A percentile compares a stretch with the other conserved stretches of the same genome.
These are phyloP conservation scores for Eucalyptus regnans DNA, from an alignment of 345 rosid species.

Conservation along the genomic window DNA sequence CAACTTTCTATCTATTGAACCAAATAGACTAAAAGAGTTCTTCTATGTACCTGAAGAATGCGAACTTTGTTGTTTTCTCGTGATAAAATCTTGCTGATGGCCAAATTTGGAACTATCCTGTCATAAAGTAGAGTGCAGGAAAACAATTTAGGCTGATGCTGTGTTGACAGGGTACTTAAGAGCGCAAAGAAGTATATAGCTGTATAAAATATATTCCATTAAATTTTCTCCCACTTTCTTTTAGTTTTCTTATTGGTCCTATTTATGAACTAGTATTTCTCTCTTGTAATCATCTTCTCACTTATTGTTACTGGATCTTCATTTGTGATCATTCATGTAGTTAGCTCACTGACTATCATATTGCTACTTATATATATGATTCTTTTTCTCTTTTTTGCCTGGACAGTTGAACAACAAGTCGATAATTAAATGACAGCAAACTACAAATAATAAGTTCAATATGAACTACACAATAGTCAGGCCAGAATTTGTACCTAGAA, in stretches of 20 bases:
- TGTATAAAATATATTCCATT: not conserved
- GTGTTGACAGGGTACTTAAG: not conserved
- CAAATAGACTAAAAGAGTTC: not conserved
- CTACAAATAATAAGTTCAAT: not conserved
- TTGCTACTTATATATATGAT: not conserved
- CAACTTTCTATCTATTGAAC: not conserved
- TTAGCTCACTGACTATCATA: not conserved
- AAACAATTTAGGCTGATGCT: not conserved
- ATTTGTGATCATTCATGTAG: not conserved
- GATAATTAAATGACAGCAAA: not conserved
- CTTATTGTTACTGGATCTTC: not conserved
- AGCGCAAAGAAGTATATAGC: not conserved
- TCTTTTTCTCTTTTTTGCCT: not conserved
- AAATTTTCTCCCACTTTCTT: not conserved
- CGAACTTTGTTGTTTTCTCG: conserved; percentile 91
- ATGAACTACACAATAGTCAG: not conserved
- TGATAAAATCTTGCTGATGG: conserved; percentile 80
- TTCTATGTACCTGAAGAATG: conserved; percentile 63
- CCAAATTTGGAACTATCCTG: conserved; percentile 96
- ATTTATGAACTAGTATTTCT: not conserved
- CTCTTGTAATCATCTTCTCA: not conserved
- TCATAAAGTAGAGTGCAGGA: not conserved
- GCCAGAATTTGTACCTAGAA: not conserved
- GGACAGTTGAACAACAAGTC: not conserved
- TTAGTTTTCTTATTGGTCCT: not conserved